A percentile compares a stretch with the other conserved stretches of the same genome.
Evolutionary conservation across 1,284 basidiomycete species (phyloP).

Genomic region (Malassezia japonica): DNA sequence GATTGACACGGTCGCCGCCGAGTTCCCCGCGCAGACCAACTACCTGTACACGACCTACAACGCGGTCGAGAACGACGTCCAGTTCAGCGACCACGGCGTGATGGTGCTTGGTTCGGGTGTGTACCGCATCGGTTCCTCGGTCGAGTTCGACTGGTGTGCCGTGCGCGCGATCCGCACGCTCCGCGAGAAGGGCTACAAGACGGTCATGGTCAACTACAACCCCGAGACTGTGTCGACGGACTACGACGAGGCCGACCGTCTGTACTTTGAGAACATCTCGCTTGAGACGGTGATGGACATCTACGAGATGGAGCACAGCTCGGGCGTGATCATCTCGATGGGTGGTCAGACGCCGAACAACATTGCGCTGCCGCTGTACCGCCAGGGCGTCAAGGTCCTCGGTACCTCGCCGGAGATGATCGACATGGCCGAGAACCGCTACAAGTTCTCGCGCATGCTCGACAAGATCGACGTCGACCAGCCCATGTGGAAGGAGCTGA

Average conservation of each 20-base stretch:
- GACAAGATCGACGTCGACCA: slow-evolving; percentile 98
- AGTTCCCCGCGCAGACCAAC: slow-evolving; percentile 97
- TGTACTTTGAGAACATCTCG: slow-evolving; percentile 98
- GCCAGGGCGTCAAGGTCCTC: slow-evolving; percentile 94
- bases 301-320: slow-evolving; percentile 79
- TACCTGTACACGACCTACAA: slow-evolving; percentile 98
- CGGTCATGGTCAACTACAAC: slow-evolving; percentile 99
- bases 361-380: slow-evolving; percentile 83
- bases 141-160: slow-evolving; percentile 99
- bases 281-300: slow-evolving; percentile 94
- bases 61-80: slow-evolving; percentile 79
- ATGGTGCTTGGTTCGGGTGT: slow-evolving; percentile 97
- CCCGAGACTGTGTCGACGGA: slow-evolving; percentile 98
- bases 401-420: slow-evolving; percentile 99
- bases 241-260: slow-evolving; percentile 93
- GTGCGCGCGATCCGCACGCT: slow-evolving; percentile 92
- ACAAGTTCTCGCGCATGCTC: slow-evolving; percentile 95
- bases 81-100: slow-evolving; percentile 80
- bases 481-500: slow-evolving; percentile 91
- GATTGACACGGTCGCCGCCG: slow-evolving; percentile 96
- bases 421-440: slow-evolving; percentile 95
- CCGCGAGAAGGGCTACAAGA: slow-evolving; percentile 84
- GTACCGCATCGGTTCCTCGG: slow-evolving; percentile 95
- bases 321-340: slow-evolving; percentile 92
- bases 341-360: slow-evolving; percentile 98